Conservation (phyloP, 2,329 filamentous ascomycete genomes). For the Fusarium stilboides region DNA sequence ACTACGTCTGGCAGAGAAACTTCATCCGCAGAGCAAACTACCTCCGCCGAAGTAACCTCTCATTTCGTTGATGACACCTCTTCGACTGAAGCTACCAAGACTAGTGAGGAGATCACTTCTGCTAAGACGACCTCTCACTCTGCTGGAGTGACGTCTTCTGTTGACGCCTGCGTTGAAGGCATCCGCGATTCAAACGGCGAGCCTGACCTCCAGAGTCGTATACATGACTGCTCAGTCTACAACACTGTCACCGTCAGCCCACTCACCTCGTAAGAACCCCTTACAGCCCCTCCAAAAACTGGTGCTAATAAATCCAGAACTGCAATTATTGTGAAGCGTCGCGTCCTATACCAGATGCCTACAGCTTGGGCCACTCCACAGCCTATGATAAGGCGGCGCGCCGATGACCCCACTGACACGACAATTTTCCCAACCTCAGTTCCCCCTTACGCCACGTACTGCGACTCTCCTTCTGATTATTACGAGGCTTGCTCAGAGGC, state of each 20-base stretch:
- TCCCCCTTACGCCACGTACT: slow-evolving; percentile 28
- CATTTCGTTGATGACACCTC: not conserved
- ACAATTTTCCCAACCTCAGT: slow-evolving; percentile 3
- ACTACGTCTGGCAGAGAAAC: not conserved
- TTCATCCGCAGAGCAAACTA: not conserved
- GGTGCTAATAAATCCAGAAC: too few relatives aligned
- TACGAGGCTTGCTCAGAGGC: slow-evolving; percentile 28
- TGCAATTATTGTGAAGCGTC: too few relatives aligned
- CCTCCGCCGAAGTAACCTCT: not conserved
- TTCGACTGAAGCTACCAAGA: not conserved
- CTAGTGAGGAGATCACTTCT: not conserved
- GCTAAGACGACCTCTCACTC: not conserved
- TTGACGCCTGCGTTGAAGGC: too few relatives aligned
- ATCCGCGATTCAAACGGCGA: too few relatives aligned
- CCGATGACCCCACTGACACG: not conserved
- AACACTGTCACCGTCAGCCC: too few relatives aligned
- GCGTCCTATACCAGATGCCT: too few relatives aligned
- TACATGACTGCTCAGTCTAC: too few relatives aligned
- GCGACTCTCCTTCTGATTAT: slow-evolving; percentile 17
- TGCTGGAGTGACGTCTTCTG: not conserved
- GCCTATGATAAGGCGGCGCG: not conserved
- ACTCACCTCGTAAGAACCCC: too few relatives aligned
- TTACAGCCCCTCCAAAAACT: too few relatives aligned
- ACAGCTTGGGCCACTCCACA: not conserved
- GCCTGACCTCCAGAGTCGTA: too few relatives aligned